Evolutionary conservation across 225 moss, liverwort and hornwort genomes (phyloP).

Genomic region (Bryum argenteum): DNA sequence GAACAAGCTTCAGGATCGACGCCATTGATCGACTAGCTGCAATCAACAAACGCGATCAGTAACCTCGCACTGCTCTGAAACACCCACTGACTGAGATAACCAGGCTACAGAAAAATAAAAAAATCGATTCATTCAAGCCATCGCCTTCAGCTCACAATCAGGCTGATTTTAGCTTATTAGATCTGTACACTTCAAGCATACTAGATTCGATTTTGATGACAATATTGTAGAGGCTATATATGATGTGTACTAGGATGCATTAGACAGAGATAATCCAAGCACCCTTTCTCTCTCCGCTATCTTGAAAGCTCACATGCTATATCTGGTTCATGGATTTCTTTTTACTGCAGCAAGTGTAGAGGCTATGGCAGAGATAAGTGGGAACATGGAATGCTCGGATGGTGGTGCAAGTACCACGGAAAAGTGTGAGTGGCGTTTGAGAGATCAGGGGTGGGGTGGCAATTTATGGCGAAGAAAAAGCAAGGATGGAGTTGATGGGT

Average conservation of each 20-base stretch:
- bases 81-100: no score
- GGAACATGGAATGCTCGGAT: slow-evolving; percentile 13
- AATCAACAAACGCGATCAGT: not conserved
- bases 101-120: no score
- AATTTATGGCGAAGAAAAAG: not conserved
- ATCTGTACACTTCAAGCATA: no score
- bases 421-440: not conserved
- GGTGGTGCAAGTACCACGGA: slow-evolving; percentile 12
- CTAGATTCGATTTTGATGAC: no score
- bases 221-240: no score
- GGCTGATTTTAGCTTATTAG: no score
- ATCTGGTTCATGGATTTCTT: not conserved
- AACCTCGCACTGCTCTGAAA: no score
- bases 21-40: slow-evolving; percentile 20
- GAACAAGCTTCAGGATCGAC: not conserved
- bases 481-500: not conserved
- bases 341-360: no score
- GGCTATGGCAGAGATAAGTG: no score
- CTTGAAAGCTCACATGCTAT: not conserved
- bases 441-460: not conserved
- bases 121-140: no score
- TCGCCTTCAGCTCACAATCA: no score
- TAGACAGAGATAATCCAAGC: not conserved
- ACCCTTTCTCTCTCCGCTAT: not conserved
- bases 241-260: no score